Base-by-base conservation (phyloP, 129 eudicot species). In the Gnaphalium uliginosum region DNA sequence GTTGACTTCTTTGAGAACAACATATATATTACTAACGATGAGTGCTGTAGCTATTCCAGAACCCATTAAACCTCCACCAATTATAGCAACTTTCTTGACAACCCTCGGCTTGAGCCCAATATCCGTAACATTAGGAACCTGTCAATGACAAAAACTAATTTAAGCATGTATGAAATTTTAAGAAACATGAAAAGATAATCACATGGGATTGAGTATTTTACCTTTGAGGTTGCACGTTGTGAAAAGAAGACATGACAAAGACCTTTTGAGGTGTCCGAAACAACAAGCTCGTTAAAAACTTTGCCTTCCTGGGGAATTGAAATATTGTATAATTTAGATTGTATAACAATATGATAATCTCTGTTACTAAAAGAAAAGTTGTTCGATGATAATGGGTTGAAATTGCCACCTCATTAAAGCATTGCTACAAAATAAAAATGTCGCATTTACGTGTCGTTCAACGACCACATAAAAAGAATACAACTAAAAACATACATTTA, bases 61-160 rank as follows among this genome's bases (percentile, higher is more conserved):
- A 21, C 98, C 98, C 96, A 93, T 93, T 43, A 93, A 77, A 22
- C 98, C 98, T 53, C 98, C 98, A 66, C 98, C 98, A 70, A 93
- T 93, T 8, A 90, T 87, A 68, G 98, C 98, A 83, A 85, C 96
- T 82, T 90, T 93, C 87, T 81, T 90, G 26, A 90, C 79, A 50
- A 76, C 72, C 81, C 92, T 91, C 71, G 98, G 96, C 83, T 86
- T 93, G 64, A 93, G 88, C 60, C 98, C 98, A 78, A 85, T 21
- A 81, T 93, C 96, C 23, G 96, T 79, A 35, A 93, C 96, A 74
- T 86, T 89, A 74, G 98, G 98, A 33, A 93, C 96, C 98, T 94
- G 89, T 19, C 50, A 76, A 8, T 72, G 48, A 30, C 29, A 19
- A 68, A 80, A 65, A 37, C 37, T 54, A 56, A 15, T 43, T 32